phyloP scores from a whole-genome alignment of 352 stramenopile species.

The Aphanomyces invadans region DNA sequence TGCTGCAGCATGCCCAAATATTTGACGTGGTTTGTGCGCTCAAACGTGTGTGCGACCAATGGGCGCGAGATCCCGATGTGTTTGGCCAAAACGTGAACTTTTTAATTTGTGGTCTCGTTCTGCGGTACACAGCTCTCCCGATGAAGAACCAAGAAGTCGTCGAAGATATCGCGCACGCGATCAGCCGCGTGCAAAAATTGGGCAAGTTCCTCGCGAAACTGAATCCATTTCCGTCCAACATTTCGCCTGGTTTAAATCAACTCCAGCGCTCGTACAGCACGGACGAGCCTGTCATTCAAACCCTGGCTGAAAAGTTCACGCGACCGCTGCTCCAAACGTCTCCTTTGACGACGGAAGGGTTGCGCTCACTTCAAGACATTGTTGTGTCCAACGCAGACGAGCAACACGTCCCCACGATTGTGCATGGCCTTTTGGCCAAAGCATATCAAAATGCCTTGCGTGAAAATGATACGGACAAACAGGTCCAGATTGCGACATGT shows the following conservation, averaged over 20 bases:
- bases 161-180: not conserved
- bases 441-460: conserved; percentile 7
- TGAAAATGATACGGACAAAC: not conserved
- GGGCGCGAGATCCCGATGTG: conserved; percentile 47
- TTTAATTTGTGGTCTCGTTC: conserved; percentile 67
- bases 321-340: not conserved
- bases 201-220: conserved; percentile 69
- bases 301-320: not conserved
- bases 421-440: conserved; percentile 15
- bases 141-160: not conserved
- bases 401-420: conserved; percentile 8
- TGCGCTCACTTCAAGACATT: conserved; percentile 1
- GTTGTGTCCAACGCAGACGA: conserved; percentile 5
- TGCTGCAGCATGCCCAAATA: not conserved
- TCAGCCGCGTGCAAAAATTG: conserved; percentile 50
- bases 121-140: conserved; percentile 32
- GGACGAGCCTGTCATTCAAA: conserved; percentile 8
- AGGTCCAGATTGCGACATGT: conserved; percentile 15
- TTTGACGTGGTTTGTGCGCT: conserved; percentile 25
- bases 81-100: conserved; percentile 79
- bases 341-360: not conserved
- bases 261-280: conserved; percentile 20
- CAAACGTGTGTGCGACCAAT: conserved; percentile 45
- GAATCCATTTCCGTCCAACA: conserved; percentile 44
- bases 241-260: conserved; percentile 30